Evolutionary conservation across 495 filamentous ascomycete genomes (phyloP).

Genomic region (Beverwykella pulmonaria): DNA sequence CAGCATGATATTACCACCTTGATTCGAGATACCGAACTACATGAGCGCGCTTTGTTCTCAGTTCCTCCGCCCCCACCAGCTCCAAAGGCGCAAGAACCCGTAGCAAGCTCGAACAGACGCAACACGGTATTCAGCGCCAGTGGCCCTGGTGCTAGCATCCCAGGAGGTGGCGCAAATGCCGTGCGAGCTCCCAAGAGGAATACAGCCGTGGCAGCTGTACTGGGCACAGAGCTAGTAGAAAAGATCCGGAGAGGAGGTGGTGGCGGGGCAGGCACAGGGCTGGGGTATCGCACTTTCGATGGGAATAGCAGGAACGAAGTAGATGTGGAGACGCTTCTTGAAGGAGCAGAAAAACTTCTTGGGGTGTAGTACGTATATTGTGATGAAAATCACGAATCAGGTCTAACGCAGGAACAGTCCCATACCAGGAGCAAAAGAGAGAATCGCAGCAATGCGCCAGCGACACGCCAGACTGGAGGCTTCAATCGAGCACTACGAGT

Average conservation of each 20-base stretch:
- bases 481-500: conserved; percentile 78
- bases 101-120: conserved; percentile 53
- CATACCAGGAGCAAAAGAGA: conserved; percentile 78
- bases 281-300: conserved; percentile 44
- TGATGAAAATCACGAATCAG: neutral
- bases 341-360: conserved; percentile 88
- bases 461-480: conserved; percentile 72
- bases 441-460: conserved; percentile 69
- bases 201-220: conserved; percentile 85
- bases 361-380: conserved; percentile 69
- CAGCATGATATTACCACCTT: conserved; percentile 89
- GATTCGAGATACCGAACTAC: conserved; percentile 92
- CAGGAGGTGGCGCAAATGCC: conserved; percentile 55
- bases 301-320: conserved; percentile 62
- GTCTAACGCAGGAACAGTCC: conserved; percentile 53
- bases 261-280: conserved; percentile 46
- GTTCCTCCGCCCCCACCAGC: conserved; percentile 68
- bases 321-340: conserved; percentile 82
- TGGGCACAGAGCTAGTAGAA: conserved; percentile 85
- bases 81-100: conserved; percentile 42
- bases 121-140: conserved; percentile 53
- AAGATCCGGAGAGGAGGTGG: conserved; percentile 66
- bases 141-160: conserved; percentile 45
- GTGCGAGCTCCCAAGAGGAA: conserved; percentile 66
- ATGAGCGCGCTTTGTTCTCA: conserved; percentile 94